Base-by-base conservation (phyloP, 2,329 filamentous ascomycete species). In the Trichoderma semiorbis region DNA sequence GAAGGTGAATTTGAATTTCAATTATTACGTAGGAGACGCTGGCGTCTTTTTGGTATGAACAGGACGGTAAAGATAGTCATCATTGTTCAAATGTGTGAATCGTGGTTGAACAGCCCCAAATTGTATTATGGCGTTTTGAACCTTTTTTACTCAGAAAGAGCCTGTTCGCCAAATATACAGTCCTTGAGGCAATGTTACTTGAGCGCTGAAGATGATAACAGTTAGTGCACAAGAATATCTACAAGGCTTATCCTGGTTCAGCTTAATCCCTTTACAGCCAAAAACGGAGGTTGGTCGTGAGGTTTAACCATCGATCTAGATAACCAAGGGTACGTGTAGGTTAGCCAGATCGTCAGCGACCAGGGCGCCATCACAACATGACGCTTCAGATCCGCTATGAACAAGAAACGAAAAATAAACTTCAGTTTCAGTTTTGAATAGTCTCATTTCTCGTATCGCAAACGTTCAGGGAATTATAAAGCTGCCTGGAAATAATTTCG, bases 401-500 rank as follows among this genome's bases (percentile, higher is more conserved):
- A 64, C 7, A 26, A 18, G n/a, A 18, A 18, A 65, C 14, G 16
- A 7, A 34, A 34, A 53, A 32, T n/a, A 32, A 24, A 16, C 10
- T 30, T 58, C 24, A 7, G 47, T 30, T 43, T 69, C 36, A 26
- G 24, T 50, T 26, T 21, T 28, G 24, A 32, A 30, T 11, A 26
- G 8, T 57, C n/a, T 26, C 47, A 1, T 47, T 28, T 30, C 21
- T n/a, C 21, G n/a, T 43, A 12, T 57, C 12, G 30, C 39, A 62
- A 21, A 32, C 3, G n/a, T 24, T 34, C 8, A 26, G 28, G 24
- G 21, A 36, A 16, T 32, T 47, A 6, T 18, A 28, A 70, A 57
- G 68, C 30, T 70, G 68, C 68, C 68, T 70, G 47, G 47, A 64
- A 43, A 58, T 55, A 70, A 70, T 70, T 32, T 70, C 68, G 68